Evolutionary conservation across 2,329 filamentous ascomycete species (phyloP), one percentile per base, ranked within the genome.

Genomic region (Botrytis porri): DNA sequence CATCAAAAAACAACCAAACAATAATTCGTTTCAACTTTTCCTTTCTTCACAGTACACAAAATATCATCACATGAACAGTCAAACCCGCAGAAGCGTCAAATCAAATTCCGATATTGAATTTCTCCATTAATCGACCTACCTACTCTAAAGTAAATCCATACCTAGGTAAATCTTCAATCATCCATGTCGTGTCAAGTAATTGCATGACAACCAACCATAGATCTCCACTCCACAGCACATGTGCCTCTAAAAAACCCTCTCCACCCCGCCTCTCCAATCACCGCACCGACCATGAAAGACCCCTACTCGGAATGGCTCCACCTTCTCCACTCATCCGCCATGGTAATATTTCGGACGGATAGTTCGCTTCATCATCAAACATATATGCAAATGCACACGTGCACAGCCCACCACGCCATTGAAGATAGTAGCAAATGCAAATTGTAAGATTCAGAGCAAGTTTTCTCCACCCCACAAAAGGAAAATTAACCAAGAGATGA

Each of bases 181-280:
- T 61, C 25, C 51, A 54, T 54, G 25, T 16, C 51, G 29, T 54
- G 51, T 54, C n/a, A 29, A 54, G n/a, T 54, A 14, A 8, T 16
- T 54, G 51, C n/a, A 54, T 54, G 51, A 29, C 51, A 29, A n/a
- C 64, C 32, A 54, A 20, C 64, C 32, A 54, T 66, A 16, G 6
- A 43, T 51, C 43, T 37, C 63, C 63, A 51, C 63, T 66, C 32
- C 43, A 48, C 63, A 66, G 29, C 29, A 65, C 63, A 66, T 22
- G 63, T 32, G 43, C 63, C 32, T 43, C 39, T 45, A 32, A 64
- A 41, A 20, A 39, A 54, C 20, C 61, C 60, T 41, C 61, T n/a
- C 61, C 61, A 64, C 61, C 39, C n/a, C n/a, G 39, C 39, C 32
- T 54, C 64, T 66, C 64, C 64, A 66, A 66, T 66, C 32, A 54